Evolutionary conservation across 352 stramenopile genomes (phyloP), one percentile per base, ranked within the genome.

Genomic region (Blastocystis sp.): DNA sequence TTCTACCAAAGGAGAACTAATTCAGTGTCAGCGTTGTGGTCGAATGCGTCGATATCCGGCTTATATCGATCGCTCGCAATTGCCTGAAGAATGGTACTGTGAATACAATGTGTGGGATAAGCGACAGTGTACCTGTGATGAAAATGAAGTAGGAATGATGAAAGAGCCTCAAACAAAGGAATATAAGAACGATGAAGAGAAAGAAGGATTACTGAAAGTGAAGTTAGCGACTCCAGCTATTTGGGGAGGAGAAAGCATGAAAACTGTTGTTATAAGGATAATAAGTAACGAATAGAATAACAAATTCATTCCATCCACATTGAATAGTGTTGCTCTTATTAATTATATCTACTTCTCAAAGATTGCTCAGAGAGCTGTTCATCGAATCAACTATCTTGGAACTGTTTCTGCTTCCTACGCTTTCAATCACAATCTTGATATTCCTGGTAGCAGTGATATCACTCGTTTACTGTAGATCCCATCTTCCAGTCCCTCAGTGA

Each of bases 301-400:
- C 0, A 83, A 83, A 56, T 83, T 83, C 46, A 29, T 66, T 29
- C 71, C 71, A 21, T 63, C 71, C n/a, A 39, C 71, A 56, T 32
- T 83, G 49, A 83, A 83, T 42, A 39, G 21, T 16, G 39, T 83
- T 5, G 46, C 49, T 37, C 49, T 83, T n/a, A 83, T 83, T 32
- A 63, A 83, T 56, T 83, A 83, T 37, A 83, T 59, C 19, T 83
- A 83, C 49, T 83, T 83, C 54, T 65, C 42, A 24, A 83, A 83
- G 29, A 83, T 83, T 35, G 71, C 71, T 32, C 71, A 83, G 71
- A 27, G 51, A 27, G 71, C 71, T 37, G 58, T 54, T 21, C 49
- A 83, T 14, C 71, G 71, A 19, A 43, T 27, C n/a, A 83, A 83
- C 27, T 83, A 83, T 43, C 71, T 83, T 5, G 71, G 71, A 11